Conservation (phyloP, 225 moss, liverwort and hornwort genomes). For the Pseudisothecium myosuroides region DNA sequence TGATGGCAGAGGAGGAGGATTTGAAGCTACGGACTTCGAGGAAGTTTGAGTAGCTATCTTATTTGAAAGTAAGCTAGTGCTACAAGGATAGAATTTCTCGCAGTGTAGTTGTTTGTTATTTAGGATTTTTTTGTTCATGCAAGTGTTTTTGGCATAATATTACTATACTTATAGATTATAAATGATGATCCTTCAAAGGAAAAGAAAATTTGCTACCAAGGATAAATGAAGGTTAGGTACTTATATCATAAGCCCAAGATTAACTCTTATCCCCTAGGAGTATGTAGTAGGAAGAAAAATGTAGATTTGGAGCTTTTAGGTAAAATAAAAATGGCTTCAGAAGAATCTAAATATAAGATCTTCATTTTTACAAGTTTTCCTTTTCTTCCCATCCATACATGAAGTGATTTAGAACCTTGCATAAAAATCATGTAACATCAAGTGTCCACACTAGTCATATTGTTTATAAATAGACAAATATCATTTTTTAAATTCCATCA, state of each 20-base stretch:
- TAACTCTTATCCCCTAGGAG: background rate
- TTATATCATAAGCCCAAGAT: background rate
- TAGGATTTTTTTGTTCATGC: background rate
- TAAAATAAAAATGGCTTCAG: background rate
- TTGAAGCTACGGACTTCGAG: fast-evolving
- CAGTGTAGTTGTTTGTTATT: background rate
- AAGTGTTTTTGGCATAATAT: background rate
- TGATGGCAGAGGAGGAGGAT: background rate
- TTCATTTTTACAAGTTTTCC: background rate
- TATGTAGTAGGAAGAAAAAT: background rate
- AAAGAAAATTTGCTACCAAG: background rate
- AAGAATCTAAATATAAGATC: background rate
- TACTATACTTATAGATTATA: background rate
- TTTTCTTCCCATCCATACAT: background rate
- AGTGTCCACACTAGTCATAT: fast-evolving
- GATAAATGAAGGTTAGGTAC: background rate
- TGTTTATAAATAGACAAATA: background rate
- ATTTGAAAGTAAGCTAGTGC: background rate
- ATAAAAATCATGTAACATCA: background rate
- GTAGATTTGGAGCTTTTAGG: background rate
- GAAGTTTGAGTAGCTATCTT: background rate
- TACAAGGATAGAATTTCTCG: background rate
- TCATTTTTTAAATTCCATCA: background rate
- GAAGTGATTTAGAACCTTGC: background rate
- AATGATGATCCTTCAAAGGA: background rate